Conservation (phyloP, 768 basidiomycete genomes). For the Suillus subaureus region DNA sequence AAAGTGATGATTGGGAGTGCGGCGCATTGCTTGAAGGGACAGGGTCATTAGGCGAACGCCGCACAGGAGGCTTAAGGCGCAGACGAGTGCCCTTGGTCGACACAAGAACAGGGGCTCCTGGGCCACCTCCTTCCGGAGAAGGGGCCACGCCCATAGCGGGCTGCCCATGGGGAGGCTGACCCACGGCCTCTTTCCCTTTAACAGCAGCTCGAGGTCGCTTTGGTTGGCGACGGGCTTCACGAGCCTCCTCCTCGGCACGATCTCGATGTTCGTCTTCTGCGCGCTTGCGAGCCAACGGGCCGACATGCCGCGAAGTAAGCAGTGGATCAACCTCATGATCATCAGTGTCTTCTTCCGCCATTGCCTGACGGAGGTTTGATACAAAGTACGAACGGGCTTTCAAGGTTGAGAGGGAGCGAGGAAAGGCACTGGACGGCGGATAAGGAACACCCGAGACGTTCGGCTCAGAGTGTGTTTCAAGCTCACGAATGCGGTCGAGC, state of each 20-base stretch:
- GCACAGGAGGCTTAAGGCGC: slow-evolving; percentile 49
- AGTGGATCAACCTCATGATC: slow-evolving; percentile 50
- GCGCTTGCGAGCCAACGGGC: slow-evolving; percentile 46
- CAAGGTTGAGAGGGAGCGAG: slow-evolving; percentile 47
- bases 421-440: slow-evolving; percentile 48
- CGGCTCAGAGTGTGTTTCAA: slow-evolving; percentile 47
- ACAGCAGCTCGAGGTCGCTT: slow-evolving; percentile 35
- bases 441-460: slow-evolving; percentile 34
- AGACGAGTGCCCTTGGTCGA: slow-evolving; percentile 50
- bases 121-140: slow-evolving; percentile 15
- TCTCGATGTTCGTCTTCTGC: slow-evolving; percentile 45
- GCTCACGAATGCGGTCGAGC: slow-evolving; percentile 61
- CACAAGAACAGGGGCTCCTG: slow-evolving; percentile 38
- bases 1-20: slow-evolving; percentile 33
- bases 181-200: slow-evolving; percentile 42
- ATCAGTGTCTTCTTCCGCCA: slow-evolving; percentile 45
- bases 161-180: slow-evolving; percentile 20
- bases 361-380: slow-evolving; percentile 49
- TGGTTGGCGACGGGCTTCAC: slow-evolving; percentile 39
- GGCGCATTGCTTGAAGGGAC: slow-evolving; percentile 20
- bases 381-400: slow-evolving; percentile 48
- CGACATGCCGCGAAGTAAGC: slow-evolving; percentile 47
- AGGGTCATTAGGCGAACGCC: slow-evolving; percentile 24
- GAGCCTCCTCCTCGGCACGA: slow-evolving; percentile 48
- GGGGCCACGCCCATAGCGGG: slow-evolving; percentile 32